Conservation (phyloP, 1,284 basidiomycete species). For the Ustanciosporium gigantosporum region DNA sequence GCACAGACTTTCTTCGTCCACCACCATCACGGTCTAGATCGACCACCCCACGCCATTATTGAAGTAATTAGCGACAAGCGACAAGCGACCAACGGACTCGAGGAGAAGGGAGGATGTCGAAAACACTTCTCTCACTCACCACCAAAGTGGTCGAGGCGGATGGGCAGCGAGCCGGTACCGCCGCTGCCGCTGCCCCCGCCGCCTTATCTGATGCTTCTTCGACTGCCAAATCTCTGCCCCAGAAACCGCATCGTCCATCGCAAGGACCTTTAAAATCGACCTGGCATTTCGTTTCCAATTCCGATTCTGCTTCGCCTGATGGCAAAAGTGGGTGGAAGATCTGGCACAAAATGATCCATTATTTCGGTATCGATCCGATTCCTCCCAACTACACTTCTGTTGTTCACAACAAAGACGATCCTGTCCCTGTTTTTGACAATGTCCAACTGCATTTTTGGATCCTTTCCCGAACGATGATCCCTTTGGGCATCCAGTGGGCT, state of each 20-base stretch:
- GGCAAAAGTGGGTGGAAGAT: slow-evolving; percentile 7
- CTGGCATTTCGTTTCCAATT: slow-evolving; percentile 30
- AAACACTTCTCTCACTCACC: no score
- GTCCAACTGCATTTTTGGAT: slow-evolving; percentile 40
- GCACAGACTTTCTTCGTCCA: no score
- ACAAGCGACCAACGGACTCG: no score
- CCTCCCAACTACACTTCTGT: slow-evolving; percentile 17
- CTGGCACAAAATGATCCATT: slow-evolving; percentile 17
- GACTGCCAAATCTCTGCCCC: slow-evolving; percentile 1
- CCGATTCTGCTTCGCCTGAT: no score
- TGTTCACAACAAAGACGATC: slow-evolving; percentile 21
- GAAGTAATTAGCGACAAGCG: no score
- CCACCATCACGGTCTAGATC: no score
- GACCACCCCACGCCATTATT: no score
- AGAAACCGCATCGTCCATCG: slow-evolving; percentile 21
- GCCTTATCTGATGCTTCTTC: no score
- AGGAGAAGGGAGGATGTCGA: no score
- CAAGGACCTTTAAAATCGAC: slow-evolving; percentile 35
- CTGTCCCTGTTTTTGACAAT: slow-evolving; percentile 37
- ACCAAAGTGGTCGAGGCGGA: no score
- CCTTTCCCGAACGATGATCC: slow-evolving; percentile 26
- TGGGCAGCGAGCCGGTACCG: no score
- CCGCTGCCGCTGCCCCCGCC: no score
- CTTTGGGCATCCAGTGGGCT: slow-evolving; percentile 36
- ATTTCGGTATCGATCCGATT: slow-evolving; percentile 17